phyloP scores from a whole-genome alignment of 768 basidiomycete species.

The Boletales sp. region DNA sequence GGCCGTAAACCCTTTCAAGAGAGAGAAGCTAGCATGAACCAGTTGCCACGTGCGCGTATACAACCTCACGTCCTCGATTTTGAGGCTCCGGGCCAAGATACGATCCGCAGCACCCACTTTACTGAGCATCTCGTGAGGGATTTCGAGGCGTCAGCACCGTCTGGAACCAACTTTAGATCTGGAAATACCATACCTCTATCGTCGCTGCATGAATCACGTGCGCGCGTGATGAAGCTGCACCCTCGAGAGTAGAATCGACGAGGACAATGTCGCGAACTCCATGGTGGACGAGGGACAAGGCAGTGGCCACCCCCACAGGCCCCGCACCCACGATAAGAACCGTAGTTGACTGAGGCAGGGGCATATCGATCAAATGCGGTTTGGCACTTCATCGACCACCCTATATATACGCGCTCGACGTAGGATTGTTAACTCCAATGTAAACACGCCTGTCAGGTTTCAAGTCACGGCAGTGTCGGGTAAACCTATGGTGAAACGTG shows the following conservation, averaged over 20 bases:
- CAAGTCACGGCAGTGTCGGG: too few species aligned
- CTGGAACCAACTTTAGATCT: not conserved
- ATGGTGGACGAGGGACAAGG: slow-evolving; percentile 39
- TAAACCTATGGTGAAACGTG: too few species aligned
- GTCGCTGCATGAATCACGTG: slow-evolving; percentile 46
- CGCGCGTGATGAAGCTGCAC: slow-evolving; percentile 39
- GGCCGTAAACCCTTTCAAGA: slow-evolving; percentile 36
- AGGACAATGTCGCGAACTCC: slow-evolving; percentile 38
- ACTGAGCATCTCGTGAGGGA: not conserved
- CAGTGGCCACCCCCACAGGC: slow-evolving; percentile 42
- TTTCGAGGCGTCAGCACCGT: not conserved
- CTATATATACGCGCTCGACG: not conserved
- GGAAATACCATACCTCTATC: slow-evolving; percentile 35
- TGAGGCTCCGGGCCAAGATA: not conserved
- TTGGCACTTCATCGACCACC: not conserved
- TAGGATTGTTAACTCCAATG: too few species aligned
- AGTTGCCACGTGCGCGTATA: slow-evolving; percentile 27
- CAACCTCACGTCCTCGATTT: slow-evolving; percentile 15
- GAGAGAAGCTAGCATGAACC: slow-evolving; percentile 30
- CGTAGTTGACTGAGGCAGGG: slow-evolving; percentile 34
- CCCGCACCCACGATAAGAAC: slow-evolving; percentile 48
- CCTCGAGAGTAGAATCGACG: slow-evolving; percentile 15
- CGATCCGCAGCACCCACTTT: not conserved
- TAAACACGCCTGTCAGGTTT: too few species aligned
- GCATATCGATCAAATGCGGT: not conserved